phyloP scores from a whole-genome alignment of 805 yeast genomes.

The Candida railenensis region DNA sequence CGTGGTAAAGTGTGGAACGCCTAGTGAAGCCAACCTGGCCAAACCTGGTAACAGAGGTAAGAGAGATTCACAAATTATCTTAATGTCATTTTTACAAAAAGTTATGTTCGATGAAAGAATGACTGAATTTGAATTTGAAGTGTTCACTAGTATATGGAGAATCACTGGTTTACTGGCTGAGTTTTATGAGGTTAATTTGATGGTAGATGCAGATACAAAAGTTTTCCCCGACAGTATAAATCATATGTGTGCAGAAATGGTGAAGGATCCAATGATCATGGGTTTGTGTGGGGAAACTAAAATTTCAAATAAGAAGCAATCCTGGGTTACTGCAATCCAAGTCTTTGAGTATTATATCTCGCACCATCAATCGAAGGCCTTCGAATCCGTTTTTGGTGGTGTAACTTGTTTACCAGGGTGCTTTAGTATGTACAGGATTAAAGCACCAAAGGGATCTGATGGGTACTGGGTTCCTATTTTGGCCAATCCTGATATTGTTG shows the following conservation, averaged over 20 bases:
- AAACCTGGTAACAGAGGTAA: conserved; percentile 94
- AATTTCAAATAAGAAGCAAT: conserved; percentile 74
- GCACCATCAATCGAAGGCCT: conserved; percentile 92
- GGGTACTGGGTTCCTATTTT: conserved; percentile 89
- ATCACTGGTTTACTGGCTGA: conserved; percentile 84
- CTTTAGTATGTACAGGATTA: conserved; percentile 88
- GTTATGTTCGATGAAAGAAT: conserved; percentile 90
- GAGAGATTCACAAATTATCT: conserved; percentile 88
- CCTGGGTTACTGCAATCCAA: conserved; percentile 93
- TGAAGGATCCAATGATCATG: conserved; percentile 81
- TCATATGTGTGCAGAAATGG: conserved; percentile 89
- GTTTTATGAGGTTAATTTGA: conserved; percentile 74
- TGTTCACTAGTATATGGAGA: conserved; percentile 72
- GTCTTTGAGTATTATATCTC: conserved; percentile 92
- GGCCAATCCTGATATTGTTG: conserved; percentile 92
- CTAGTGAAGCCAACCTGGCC: conserved; percentile 62
- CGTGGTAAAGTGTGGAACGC: conserved; percentile 87
- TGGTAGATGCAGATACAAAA: conserved; percentile 95
- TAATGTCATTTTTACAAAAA: conserved; percentile 87
- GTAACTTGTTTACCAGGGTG: conserved; percentile 97
- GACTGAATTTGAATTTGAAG: conserved; percentile 84
- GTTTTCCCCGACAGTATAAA: conserved; percentile 84
- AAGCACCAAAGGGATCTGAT: conserved; percentile 73
- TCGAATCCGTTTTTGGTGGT: conserved; percentile 92
- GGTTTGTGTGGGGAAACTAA: conserved; percentile 95